Evolutionary conservation across 148 eudicot species (phyloP).

Genomic region (Hydrangea macrophylla): DNA sequence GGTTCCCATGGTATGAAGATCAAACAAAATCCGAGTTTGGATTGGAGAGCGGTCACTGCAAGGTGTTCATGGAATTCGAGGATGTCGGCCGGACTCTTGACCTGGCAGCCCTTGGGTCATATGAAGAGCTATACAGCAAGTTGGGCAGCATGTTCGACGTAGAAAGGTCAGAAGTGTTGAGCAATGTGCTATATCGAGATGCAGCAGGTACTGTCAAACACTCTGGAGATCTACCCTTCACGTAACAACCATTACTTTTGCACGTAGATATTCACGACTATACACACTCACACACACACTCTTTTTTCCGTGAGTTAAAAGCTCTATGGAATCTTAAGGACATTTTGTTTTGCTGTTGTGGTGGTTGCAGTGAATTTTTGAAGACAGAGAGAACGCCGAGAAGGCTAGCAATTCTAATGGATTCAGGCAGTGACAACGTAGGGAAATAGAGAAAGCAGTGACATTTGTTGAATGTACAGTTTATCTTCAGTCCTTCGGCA

Average conservation of each 20-base stretch:
- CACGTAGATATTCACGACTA: too few species aligned
- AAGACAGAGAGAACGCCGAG: conserved; percentile 42
- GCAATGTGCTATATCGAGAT: conserved; percentile 48
- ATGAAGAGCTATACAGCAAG: conserved; percentile 55
- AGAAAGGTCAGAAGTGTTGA: conserved; percentile 47
- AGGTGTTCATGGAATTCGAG: conserved; percentile 41
- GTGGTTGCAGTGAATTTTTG: conserved; percentile 37
- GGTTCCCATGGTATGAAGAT: conserved; percentile 29
- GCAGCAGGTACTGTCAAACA: conserved; percentile 26
- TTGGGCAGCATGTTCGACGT: conserved; percentile 42
- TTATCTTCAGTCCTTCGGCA: conserved; percentile 4
- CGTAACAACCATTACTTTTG: conserved; percentile 16
- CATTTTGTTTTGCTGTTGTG: conserved; percentile 2
- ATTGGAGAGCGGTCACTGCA: conserved; percentile 40
- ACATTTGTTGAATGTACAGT: conserved; percentile 23
- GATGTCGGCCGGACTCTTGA: conserved; percentile 53
- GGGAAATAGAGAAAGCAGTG: conserved; percentile 18
- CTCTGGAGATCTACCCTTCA: conserved; percentile 36
- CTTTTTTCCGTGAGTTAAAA: background rate
- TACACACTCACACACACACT: too few species aligned
- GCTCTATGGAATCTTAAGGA: background rate
- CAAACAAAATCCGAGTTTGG: conserved; percentile 30
- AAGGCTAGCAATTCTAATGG: conserved; percentile 36
- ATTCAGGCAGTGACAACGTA: conserved; percentile 34
- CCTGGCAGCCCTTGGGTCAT: conserved; percentile 42